Base-by-base conservation (phyloP, 352 stramenopile species). In the Saprolegnia diclina region DNA sequence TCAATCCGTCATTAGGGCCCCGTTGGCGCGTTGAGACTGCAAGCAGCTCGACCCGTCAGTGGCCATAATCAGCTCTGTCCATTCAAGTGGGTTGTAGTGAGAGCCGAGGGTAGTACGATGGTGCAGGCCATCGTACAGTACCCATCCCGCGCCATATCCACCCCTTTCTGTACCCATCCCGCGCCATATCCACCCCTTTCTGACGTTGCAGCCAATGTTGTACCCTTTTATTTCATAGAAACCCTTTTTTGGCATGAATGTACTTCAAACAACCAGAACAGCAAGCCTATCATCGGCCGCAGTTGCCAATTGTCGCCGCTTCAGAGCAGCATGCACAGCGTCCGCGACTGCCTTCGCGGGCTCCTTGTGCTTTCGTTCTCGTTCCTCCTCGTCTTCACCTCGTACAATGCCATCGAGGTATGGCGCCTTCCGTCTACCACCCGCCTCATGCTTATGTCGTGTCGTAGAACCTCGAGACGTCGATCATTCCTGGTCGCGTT, bases 331-430 rank as follows among this genome's bases (percentile, higher is more conserved):
- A n/a, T 67, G 42, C 13, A 35, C 24, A 11, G 40, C 21, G 40
- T 59, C 32, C 19, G 38, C 19, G 59, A 66, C 14, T 57, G 59
- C 46, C 29, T 32, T 38, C 59, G 59, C 24, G 59, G 22, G 16
- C 22, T 37, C 24, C 11, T 66, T 4, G 13, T 66, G 13, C 46
- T 66, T 4, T 66, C 59, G 11, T 22, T 55, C 16, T 45, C 59
- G 18, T 66, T 66, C 24, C 42, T 66, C 14, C 40, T 66, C 16
- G 22, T 66, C 46, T 66, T 66, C 46, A 66, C 59, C 11, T 52
- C 59, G 13, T 66, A 66, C 59, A 40, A 40, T 59, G 59, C 22
- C 16, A 66, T 66, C 9, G 59, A 66, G 22, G 59, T 66, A 66
- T 26, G 21, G 11, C 18, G 11, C 1, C 44, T 11, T 13, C 32